Evolutionary conservation across 192 early-diverging fungal species (phyloP).

Genomic region (Backusella psychrophila): DNA sequence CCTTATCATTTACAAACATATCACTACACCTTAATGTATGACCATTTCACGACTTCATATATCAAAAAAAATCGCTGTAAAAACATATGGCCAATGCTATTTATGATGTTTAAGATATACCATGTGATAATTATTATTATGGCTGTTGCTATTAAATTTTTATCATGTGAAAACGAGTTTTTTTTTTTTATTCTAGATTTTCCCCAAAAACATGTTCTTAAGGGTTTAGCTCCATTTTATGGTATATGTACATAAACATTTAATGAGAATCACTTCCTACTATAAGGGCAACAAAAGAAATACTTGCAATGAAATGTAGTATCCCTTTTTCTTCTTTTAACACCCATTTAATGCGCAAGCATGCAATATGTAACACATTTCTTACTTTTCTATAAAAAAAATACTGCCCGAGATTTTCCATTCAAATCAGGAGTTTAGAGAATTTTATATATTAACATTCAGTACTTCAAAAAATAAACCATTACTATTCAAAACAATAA

Average conservation of each 20-base stretch:
- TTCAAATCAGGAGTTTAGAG: background rate
- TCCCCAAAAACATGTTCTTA: background rate
- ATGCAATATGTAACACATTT: background rate
- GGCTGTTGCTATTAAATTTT: background rate
- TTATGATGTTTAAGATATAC: background rate
- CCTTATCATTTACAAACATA: background rate
- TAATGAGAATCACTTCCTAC: background rate
- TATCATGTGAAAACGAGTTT: background rate
- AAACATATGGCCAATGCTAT: background rate
- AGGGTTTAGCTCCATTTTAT: background rate
- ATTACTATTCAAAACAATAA: no score
- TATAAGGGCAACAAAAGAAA: background rate
- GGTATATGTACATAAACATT: background rate
- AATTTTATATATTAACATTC: background rate
- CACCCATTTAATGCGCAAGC: background rate
- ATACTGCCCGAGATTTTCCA: background rate
- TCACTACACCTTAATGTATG: background rate
- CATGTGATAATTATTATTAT: background rate
- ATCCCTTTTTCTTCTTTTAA: background rate
- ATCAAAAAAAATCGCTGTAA: background rate
- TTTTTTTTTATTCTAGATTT: background rate
- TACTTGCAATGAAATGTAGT: background rate
- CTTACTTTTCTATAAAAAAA: background rate
- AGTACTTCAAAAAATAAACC: background rate
- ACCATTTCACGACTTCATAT: background rate